Percentiles rank a stretch among this genome's conserved stretches.
phyloP scores from a whole-genome alignment of 1,284 basidiomycete genomes.

The Ustilago loliicola region DNA sequence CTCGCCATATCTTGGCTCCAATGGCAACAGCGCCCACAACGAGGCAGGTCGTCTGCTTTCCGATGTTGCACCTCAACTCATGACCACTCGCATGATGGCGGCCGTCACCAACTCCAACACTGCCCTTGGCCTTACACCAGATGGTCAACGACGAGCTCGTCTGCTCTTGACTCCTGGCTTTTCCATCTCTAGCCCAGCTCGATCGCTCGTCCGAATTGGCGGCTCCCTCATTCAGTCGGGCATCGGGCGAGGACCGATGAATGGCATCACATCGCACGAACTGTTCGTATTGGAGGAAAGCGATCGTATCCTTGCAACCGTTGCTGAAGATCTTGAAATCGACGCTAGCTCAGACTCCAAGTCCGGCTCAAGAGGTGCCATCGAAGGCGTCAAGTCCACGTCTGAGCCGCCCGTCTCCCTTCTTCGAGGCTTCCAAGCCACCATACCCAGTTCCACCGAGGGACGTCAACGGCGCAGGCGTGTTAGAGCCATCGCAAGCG shows the following conservation, averaged over 20 bases:
- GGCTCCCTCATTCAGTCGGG: conserved; percentile 58
- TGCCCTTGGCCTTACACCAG: conserved; percentile 54
- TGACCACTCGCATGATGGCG: conserved; percentile 67
- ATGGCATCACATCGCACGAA: conserved; percentile 63
- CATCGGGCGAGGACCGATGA: conserved; percentile 60
- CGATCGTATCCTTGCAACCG: conserved; percentile 64
- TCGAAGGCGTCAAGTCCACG: conserved; percentile 31
- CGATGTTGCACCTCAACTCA: conserved; percentile 69
- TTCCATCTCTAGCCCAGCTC: conserved; percentile 63
- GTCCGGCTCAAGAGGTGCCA: conserved; percentile 21
- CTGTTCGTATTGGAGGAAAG: conserved; percentile 65
- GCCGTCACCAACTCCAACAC: conserved; percentile 62
- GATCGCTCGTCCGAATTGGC: conserved; percentile 64
- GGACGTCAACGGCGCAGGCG: conserved; percentile 59
- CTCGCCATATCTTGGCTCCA: conserved; percentile 43
- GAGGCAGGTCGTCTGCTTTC: conserved; percentile 63
- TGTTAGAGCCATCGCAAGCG: conserved; percentile 54
- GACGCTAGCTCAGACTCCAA: conserved; percentile 13
- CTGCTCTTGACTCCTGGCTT: conserved; percentile 60
- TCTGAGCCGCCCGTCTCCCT: conserved; percentile 61
- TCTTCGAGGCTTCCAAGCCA: conserved; percentile 68
- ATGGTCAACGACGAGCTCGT: conserved; percentile 54
- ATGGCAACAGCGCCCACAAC: conserved; percentile 24
- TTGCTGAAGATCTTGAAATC: conserved; percentile 52
- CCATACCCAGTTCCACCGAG: conserved; percentile 61